A percentile compares a stretch with the other conserved stretches of the same genome.
Conservation (phyloP, 495 filamentous ascomycete genomes). For the Xylaria longipes region DNA sequence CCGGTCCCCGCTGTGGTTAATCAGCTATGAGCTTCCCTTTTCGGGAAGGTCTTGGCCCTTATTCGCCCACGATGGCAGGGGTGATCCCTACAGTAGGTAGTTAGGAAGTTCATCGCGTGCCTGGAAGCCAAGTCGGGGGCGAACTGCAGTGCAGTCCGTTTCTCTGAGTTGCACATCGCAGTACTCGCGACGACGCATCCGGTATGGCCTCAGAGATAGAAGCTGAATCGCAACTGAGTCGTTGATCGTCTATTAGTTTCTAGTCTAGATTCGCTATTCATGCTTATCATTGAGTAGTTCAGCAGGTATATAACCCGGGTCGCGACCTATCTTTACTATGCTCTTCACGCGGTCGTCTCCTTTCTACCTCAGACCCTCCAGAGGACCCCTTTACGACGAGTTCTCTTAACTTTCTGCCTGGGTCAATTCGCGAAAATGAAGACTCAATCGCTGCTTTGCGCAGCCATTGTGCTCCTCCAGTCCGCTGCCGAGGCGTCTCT, state of each 20-base stretch:
- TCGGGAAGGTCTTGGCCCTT: not conserved
- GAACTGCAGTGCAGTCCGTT: not conserved
- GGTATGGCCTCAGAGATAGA: too few relatives aligned
- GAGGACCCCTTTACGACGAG: not conserved
- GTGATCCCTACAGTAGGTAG: not conserved
- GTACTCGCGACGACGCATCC: too few relatives aligned
- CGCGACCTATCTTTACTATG: not conserved
- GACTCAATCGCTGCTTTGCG: constrained; percentile 32
- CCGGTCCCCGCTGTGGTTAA: not conserved
- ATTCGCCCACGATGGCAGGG: not conserved
- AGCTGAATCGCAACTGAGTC: too few relatives aligned
- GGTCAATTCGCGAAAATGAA: constrained; percentile 27
- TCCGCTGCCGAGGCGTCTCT: constrained; percentile 38
- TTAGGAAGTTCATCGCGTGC: too few relatives aligned
- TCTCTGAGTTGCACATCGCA: too few relatives aligned
- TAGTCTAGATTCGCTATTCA: not conserved
- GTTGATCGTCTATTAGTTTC: not conserved
- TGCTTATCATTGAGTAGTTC: not conserved
- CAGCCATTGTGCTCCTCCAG: constrained; percentile 33
- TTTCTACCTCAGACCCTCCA: not conserved
- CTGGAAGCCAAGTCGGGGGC: too few relatives aligned
- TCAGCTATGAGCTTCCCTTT: not conserved
- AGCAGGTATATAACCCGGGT: not conserved
- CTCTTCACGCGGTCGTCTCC: too few relatives aligned
- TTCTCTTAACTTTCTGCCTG: not conserved